These are phyloP conservation scores for Adansonia digitata DNA, from an alignment of 345 rosid species.

Conservation along the genomic window DNA sequence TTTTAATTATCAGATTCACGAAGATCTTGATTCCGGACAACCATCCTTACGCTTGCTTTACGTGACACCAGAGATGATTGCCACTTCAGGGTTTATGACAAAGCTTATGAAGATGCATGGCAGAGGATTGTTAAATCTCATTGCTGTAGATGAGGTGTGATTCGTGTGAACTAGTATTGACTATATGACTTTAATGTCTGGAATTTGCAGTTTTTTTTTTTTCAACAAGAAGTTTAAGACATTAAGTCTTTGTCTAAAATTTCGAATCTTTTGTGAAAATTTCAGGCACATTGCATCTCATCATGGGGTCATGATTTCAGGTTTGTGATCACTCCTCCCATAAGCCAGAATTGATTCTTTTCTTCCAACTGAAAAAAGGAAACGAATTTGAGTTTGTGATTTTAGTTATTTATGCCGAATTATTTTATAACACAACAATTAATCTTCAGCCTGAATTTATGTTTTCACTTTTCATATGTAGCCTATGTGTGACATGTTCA, in stretches of 20 bases:
- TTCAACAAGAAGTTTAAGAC: neutral
- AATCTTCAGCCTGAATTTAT: neutral
- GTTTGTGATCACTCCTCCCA: constrained; percentile 35
- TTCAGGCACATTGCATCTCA: constrained; percentile 96
- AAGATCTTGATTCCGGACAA: constrained; percentile 84
- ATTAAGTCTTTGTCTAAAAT: constrained; percentile 7
- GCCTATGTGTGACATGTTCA: neutral
- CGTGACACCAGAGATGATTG: constrained; percentile 90
- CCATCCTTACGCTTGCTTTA: constrained; percentile 77
- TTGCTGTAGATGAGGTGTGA: constrained; percentile 92
- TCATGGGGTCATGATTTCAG: constrained; percentile 99
- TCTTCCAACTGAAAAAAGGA: neutral
- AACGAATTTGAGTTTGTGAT: neutral
- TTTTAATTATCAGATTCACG: constrained; percentile 57
- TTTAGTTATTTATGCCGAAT: neutral
- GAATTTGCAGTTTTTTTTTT: constrained; percentile 13
- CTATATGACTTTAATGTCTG: neutral
- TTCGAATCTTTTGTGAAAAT: constrained; percentile 22
- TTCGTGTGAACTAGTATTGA: neutral
- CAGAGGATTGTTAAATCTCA: constrained; percentile 86
- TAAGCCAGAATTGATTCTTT: constrained; percentile 4
- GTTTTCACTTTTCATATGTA: neutral
- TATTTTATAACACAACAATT: neutral
- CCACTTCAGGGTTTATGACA: constrained; percentile 77
- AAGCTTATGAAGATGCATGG: constrained; percentile 66